Percentiles rank a stretch among this genome's conserved stretches.
phyloP scores from a whole-genome alignment of 306 rosid genomes.

The Acacia melanoxylon region DNA sequence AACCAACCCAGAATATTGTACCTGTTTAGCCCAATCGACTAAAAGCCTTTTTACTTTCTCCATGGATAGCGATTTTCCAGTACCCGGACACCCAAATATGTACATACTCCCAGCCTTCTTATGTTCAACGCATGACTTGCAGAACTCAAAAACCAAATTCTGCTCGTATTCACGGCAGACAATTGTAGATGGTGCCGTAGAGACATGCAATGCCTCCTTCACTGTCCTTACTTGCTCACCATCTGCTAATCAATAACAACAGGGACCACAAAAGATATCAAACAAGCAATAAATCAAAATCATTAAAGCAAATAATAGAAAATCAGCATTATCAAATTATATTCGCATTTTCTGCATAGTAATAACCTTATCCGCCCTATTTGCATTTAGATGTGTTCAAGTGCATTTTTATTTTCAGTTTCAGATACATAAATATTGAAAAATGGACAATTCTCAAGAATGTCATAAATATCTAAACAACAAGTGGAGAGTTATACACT shows the following conservation, averaged over 20 bases:
- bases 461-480: conserved; percentile 70
- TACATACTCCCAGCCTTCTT: conserved; percentile 82
- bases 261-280: neutral
- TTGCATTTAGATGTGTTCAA: conserved; percentile 11
- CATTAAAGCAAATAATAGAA: neutral
- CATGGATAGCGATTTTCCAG: conserved; percentile 81
- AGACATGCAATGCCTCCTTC: conserved; percentile 79
- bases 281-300: neutral
- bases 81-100: conserved; percentile 89
- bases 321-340: neutral
- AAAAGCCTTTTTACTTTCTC: conserved; percentile 63
- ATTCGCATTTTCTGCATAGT: neutral
- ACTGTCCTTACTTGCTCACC: conserved; percentile 55
- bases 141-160: conserved; percentile 65
- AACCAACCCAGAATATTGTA: neutral
- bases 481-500: conserved; percentile 58
- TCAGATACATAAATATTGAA: conserved; percentile 71
- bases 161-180: conserved; percentile 85
- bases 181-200: conserved; percentile 58
- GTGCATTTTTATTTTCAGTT: conserved; percentile 50
- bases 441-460: conserved; percentile 90
- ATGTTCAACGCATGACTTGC: conserved; percentile 63
- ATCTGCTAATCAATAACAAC: conserved; percentile 44
- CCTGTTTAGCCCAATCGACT: conserved; percentile 71
- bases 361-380: conserved; percentile 17